phyloP scores from a whole-genome alignment of 1,284 basidiomycete genomes.

The Marasmius sp. region DNA sequence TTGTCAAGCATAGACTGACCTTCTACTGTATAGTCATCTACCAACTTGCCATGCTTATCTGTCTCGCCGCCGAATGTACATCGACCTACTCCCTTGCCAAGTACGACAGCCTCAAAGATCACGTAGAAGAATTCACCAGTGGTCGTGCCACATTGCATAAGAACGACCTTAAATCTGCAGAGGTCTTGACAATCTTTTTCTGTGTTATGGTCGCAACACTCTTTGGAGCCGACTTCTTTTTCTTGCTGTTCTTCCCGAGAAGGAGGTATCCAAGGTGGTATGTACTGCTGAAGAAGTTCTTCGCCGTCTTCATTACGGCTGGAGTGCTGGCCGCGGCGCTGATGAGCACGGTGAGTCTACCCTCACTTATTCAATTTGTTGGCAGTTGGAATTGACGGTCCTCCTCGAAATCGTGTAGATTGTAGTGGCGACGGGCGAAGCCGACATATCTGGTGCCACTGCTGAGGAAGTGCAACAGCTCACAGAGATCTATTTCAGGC shows the following conservation, averaged over 20 bases:
- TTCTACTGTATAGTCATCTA: slow-evolving; percentile 7
- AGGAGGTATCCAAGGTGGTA: slow-evolving; percentile 31
- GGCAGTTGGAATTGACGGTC: too few species aligned
- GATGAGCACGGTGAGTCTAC: slow-evolving; percentile 27
- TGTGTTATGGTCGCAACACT: slow-evolving; percentile 32
- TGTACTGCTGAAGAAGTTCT: slow-evolving; percentile 17
- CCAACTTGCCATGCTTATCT: slow-evolving; percentile 30
- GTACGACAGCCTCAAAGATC: slow-evolving; percentile 27
- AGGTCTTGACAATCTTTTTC: slow-evolving; percentile 30
- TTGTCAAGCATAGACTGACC: background rate
- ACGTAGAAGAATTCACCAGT: slow-evolving; percentile 21
- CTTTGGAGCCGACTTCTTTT: slow-evolving; percentile 35
- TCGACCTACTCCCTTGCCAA: slow-evolving; percentile 34
- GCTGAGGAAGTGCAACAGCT: slow-evolving; percentile 13
- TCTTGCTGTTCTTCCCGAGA: slow-evolving; percentile 32
- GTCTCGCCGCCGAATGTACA: slow-evolving; percentile 32
- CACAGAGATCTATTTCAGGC: slow-evolving; percentile 21
- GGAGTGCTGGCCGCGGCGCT: slow-evolving; percentile 27
- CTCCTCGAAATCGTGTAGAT: slow-evolving; percentile 17
- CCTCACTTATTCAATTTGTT: too few species aligned
- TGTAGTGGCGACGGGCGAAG: slow-evolving; percentile 23
- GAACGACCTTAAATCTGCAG: slow-evolving; percentile 27
- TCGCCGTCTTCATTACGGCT: slow-evolving; percentile 24
- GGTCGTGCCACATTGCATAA: slow-evolving; percentile 25
- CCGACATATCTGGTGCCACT: slow-evolving; percentile 24